phyloP scores from a whole-genome alignment of 106 monocot species.

The Agapanthus africanus region DNA sequence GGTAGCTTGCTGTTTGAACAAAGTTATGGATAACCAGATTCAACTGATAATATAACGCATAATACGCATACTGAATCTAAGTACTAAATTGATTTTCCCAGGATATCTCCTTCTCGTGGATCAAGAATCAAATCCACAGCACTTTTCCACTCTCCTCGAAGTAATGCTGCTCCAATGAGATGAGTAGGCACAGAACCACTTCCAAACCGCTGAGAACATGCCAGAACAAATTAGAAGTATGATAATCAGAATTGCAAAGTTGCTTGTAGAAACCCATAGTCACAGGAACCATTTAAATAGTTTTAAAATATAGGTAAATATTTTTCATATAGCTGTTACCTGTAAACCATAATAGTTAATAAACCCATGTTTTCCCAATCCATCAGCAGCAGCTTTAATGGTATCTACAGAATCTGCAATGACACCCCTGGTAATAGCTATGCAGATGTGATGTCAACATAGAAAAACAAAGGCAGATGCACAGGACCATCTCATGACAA shows the following conservation, averaged over 20 bases:
- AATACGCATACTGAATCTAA: neutral
- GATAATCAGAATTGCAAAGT: neutral
- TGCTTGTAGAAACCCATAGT: neutral
- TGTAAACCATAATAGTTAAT: slow-evolving; percentile 97
- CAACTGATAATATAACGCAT: neutral
- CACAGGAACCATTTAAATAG: no score
- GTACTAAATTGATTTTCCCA: slow-evolving; percentile 14
- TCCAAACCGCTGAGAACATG: slow-evolving; percentile 78
- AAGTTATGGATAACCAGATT: slow-evolving; percentile 24
- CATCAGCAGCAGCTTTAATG: slow-evolving; percentile 61
- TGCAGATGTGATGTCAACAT: neutral
- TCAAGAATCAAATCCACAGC: slow-evolving; percentile 83
- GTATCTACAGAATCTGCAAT: slow-evolving; percentile 69
- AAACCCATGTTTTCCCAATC: slow-evolving; percentile 75
- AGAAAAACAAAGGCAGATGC: neutral
- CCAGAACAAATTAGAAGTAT: slow-evolving; percentile 5
- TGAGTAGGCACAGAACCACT: slow-evolving; percentile 98
- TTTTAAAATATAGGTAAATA: neutral
- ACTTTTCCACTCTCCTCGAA: slow-evolving; percentile 88
- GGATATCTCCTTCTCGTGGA: slow-evolving; percentile 99
- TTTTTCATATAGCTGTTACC: slow-evolving; percentile 24
- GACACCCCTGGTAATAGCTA: slow-evolving; percentile 48
- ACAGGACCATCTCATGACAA: neutral
- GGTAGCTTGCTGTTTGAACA: slow-evolving; percentile 56
- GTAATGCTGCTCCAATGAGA: slow-evolving; percentile 79